Evolutionary conservation across 2,329 filamentous ascomycete genomes (phyloP).

Genomic region (Magnaporthales sp.): DNA sequence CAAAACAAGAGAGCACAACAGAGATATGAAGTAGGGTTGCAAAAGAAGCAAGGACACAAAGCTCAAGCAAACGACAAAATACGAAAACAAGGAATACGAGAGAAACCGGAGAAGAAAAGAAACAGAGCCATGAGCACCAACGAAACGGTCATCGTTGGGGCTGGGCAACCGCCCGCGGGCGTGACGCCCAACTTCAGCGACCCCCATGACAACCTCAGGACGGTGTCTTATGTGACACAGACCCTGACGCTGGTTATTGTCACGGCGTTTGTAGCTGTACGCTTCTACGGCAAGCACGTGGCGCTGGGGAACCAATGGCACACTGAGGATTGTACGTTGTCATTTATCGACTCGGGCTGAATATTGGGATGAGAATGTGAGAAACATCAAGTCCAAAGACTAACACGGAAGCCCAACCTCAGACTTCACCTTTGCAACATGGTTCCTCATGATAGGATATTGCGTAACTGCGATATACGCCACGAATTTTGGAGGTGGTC

Average conservation of each 20-base stretch:
- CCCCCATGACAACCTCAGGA: background rate
- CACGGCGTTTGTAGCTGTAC: background rate
- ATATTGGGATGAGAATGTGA: too few species aligned
- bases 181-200: background rate
- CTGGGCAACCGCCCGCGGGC: background rate
- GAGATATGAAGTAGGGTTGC: background rate
- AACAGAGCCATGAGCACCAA: background rate
- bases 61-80: background rate
- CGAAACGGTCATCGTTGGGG: background rate
- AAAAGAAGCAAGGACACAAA: background rate
- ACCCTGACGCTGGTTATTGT: background rate
- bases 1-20: background rate
- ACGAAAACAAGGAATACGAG: background rate
- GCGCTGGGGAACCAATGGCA: background rate
- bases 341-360: background rate
- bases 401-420: background rate
- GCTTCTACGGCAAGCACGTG: background rate
- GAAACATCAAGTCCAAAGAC: background rate
- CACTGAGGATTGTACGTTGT: background rate
- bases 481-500: background rate
- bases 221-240: background rate
- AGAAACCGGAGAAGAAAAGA: background rate
- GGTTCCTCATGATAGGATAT: background rate
- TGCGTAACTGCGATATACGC: background rate
- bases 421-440: background rate